Conservation (phyloP, 2,329 filamentous ascomycete species). For the Chalaropsis thielavioides region DNA sequence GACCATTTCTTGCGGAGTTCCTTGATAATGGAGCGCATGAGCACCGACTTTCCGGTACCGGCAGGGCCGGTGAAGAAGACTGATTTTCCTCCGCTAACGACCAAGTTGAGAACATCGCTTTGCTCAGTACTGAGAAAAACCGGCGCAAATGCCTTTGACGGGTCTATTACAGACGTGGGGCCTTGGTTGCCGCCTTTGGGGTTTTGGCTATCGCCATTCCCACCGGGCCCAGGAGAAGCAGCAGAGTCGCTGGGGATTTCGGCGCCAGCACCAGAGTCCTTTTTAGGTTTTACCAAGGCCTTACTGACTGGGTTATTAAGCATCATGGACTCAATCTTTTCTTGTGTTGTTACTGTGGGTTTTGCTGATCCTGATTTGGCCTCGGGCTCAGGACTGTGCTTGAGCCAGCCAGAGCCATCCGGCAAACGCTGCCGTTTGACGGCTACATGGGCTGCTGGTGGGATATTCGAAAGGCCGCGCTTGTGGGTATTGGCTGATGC, state of each 20-base stretch:
- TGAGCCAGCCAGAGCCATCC: neutral
- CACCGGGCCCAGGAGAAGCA: neutral
- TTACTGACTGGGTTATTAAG: neutral
- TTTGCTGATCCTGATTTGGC: conserved; percentile 25
- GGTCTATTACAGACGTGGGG: conserved; percentile 2
- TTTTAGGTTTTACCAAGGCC: neutral
- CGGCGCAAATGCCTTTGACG: conserved; percentile 31
- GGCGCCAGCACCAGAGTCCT: neutral
- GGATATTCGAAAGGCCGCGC: neutral
- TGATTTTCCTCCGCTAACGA: conserved; percentile 66
- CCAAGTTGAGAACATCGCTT: conserved; percentile 65
- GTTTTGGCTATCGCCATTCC: neutral
- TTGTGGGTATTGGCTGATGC: neutral
- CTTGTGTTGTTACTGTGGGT: neutral
- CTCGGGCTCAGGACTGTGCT: neutral
- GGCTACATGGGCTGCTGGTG: neutral
- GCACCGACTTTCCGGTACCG: conserved; percentile 89
- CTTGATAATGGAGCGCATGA: conserved; percentile 82
- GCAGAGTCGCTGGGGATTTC: neutral
- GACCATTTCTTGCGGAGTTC: conserved; percentile 62
- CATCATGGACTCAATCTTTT: conserved; percentile 9
- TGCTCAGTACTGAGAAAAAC: conserved; percentile 79
- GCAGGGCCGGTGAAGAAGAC: conserved; percentile 98
- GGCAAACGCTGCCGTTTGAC: conserved; percentile 14
- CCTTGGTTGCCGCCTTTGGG: neutral